Conservation (phyloP, 2,329 filamentous ascomycete genomes). For the Ramularia endophylla region DNA sequence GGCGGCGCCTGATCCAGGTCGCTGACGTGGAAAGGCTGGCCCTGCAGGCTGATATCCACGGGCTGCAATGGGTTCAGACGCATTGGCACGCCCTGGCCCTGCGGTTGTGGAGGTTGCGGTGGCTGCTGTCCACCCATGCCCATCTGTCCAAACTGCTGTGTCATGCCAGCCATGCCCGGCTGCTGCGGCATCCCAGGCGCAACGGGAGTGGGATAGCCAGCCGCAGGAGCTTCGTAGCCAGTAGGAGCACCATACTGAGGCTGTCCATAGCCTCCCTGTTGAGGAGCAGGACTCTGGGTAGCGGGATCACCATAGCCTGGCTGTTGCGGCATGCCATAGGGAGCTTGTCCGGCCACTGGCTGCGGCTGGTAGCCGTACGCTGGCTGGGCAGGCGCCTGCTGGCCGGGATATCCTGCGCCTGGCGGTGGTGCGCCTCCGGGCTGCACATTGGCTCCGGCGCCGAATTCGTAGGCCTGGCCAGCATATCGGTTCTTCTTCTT, state of each 20-base stretch:
- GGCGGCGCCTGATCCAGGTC: conserved; percentile 90
- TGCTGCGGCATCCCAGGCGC: conserved; percentile 14
- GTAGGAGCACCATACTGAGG: conserved; percentile 41
- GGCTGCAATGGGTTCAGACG: conserved; percentile 83
- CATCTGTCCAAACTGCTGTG: conserved; percentile 73
- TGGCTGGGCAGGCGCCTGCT: conserved; percentile 30
- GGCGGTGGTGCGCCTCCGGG: conserved; percentile 35
- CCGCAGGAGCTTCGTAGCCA: conserved; percentile 58
- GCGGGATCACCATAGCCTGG: conserved; percentile 24
- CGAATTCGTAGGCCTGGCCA: conserved; percentile 90
- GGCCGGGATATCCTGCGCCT: conserved; percentile 39
- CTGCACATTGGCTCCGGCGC: conserved; percentile 68
- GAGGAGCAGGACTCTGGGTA: conserved; percentile 15
- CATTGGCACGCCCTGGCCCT: conserved; percentile 42
- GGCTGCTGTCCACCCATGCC: conserved; percentile 52
- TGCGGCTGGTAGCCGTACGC: conserved; percentile 41
- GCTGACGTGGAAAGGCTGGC: conserved; percentile 87
- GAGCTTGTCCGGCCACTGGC: conserved; percentile 23
- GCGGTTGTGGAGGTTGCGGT: conserved; percentile 42
- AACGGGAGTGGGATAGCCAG: conserved; percentile 16
- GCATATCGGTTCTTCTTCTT: conserved; percentile 97
- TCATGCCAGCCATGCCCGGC: conserved; percentile 44
- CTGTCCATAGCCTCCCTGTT: conserved; percentile 32
- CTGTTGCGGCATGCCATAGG: conserved; percentile 30
- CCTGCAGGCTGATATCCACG: conserved; percentile 68